These are phyloP conservation scores for Pueraria montana DNA, from an alignment of 306 rosid genomes.

Conservation along the genomic window DNA sequence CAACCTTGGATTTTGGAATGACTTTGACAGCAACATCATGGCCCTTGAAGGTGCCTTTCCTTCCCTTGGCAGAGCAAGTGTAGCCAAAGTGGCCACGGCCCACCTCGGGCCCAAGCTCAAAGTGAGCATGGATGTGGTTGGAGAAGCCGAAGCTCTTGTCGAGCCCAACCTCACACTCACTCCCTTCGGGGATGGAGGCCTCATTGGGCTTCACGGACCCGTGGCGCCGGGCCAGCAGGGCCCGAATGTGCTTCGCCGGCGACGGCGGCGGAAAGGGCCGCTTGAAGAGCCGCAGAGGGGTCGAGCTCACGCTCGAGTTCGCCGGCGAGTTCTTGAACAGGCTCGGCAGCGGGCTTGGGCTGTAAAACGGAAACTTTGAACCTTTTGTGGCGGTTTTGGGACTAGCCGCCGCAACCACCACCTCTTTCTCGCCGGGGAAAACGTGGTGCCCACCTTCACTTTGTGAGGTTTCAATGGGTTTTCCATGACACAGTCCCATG, in stretches of 20 bases:
- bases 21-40: constrained; percentile 91
- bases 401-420: constrained; percentile 1
- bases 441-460: constrained; percentile 40
- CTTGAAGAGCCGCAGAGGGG: constrained; percentile 73
- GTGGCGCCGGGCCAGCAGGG: constrained; percentile 78
- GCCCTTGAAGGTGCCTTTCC: constrained; percentile 80
- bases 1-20: constrained; percentile 91
- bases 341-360: constrained; percentile 87
- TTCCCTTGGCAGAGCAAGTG: constrained; percentile 85
- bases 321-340: constrained; percentile 88
- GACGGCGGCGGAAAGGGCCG: constrained; percentile 98
- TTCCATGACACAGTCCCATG: constrained; percentile 89
- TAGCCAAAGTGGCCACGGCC: constrained; percentile 99
- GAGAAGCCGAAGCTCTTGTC: constrained; percentile 83
- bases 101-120: constrained; percentile 83
- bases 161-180: constrained; percentile 81
- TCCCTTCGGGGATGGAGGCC: constrained; percentile 87
- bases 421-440: constrained; percentile 43
- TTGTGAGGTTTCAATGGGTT: constrained; percentile 60
- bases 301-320: constrained; percentile 68
- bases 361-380: constrained; percentile 77
- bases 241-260: constrained; percentile 92
- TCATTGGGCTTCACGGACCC: constrained; percentile 89
- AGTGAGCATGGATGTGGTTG: constrained; percentile 62
- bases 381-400: constrained; percentile 43